These are phyloP conservation scores for Coemansia sp. DNA, from an alignment of 192 early-diverging fungal species.

Conservation along the genomic window DNA sequence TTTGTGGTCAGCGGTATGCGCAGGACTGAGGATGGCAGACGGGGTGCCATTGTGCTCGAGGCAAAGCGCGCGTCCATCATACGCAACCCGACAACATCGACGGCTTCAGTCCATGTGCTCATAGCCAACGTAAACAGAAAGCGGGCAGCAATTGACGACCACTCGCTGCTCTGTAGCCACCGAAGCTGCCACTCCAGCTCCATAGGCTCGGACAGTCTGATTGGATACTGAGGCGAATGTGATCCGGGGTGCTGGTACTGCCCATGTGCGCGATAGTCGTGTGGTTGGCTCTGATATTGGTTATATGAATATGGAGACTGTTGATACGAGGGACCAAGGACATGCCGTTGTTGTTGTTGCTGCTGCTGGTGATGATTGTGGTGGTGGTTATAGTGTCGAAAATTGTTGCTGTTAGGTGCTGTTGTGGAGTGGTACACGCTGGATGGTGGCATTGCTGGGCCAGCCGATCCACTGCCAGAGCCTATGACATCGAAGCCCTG, in stretches of 20 bases:
- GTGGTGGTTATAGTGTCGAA: background rate
- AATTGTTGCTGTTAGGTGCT: conserved; percentile 5
- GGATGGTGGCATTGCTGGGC: conserved; percentile 9
- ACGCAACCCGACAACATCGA: conserved; percentile 24
- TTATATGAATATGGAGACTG: background rate
- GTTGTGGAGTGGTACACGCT: background rate
- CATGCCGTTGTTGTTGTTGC: background rate
- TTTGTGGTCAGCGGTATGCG: conserved; percentile 29
- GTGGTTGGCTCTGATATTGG: conserved; percentile 16
- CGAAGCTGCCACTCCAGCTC: conserved; percentile 48
- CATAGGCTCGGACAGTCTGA: conserved; percentile 26
- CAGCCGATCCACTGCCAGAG: conserved; percentile 10
- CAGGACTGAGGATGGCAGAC: conserved; percentile 44
- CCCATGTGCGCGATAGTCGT: background rate
- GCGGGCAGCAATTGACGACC: conserved; percentile 32
- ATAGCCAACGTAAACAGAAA: conserved; percentile 41
- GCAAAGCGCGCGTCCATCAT: conserved; percentile 46
- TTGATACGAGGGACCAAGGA: background rate
- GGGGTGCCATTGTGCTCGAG: conserved; percentile 48
- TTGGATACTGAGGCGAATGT: conserved; percentile 12
- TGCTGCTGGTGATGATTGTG: background rate
- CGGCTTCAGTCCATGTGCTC: conserved; percentile 42
- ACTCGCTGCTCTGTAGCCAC: conserved; percentile 29
- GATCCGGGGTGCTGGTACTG: background rate
- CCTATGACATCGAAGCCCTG: conserved; percentile 1